Evolutionary conservation across 495 filamentous ascomycete species (phyloP).

Genomic region (Ramalina intermedia): DNA sequence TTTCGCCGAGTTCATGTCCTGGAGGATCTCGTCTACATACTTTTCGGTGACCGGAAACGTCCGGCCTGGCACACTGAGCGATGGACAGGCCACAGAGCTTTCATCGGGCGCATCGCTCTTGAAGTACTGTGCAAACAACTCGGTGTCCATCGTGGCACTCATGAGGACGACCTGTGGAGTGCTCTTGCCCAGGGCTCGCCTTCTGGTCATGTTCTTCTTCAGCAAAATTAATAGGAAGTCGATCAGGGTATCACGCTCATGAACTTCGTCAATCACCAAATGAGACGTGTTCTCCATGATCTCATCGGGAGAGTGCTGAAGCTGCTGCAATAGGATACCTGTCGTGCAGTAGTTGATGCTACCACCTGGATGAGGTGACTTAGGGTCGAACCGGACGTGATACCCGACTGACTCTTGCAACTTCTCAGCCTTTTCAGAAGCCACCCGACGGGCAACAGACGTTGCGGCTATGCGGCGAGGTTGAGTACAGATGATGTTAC

Average conservation of each 20-base stretch:
- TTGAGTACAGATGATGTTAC: constrained; percentile 45
- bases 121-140: constrained; percentile 43
- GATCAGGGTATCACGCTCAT: constrained; percentile 40
- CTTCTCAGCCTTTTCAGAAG: constrained; percentile 34
- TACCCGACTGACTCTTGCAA: constrained; percentile 39
- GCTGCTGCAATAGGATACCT: constrained; percentile 36
- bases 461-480: constrained; percentile 43
- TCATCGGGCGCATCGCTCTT: constrained; percentile 17
- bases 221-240: constrained; percentile 42
- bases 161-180: constrained; percentile 41
- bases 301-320: constrained; percentile 28
- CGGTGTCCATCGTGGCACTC: constrained; percentile 44
- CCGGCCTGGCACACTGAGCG: constrained; percentile 39
- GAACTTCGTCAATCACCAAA: constrained; percentile 47
- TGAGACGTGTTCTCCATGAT: constrained; percentile 33
- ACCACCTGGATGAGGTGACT: constrained; percentile 24
- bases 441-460: constrained; percentile 39
- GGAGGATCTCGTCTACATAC: constrained; percentile 36
- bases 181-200: constrained; percentile 20
- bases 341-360: constrained; percentile 45
- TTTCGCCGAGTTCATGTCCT: constrained; percentile 20
- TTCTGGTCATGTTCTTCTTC: constrained; percentile 29
- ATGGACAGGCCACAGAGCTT: constrained; percentile 27
- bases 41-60: constrained; percentile 38
- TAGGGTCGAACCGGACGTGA: constrained; percentile 35